Evolutionary conservation across 2,329 filamentous ascomycete genomes (phyloP), one percentile per base, ranked within the genome.

Genomic region (Botrytis fragariae): DNA sequence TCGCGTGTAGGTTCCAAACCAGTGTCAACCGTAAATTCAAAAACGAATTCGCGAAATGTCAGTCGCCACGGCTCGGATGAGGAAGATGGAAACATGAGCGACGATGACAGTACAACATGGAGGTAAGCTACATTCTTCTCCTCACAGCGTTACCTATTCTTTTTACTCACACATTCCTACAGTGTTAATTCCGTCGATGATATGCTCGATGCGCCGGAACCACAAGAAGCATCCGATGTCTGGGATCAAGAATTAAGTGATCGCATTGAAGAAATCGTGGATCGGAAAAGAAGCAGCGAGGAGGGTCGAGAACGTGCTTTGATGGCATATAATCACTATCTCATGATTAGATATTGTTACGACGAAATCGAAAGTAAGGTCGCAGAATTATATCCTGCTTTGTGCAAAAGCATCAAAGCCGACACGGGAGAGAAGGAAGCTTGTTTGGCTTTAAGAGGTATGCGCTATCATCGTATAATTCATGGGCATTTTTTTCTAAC

Each of bases 231-330:
- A 32, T 44, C 42, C 25, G 54, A 32, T 16, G 25, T 39, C 35
- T 91, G 89, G 89, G 85, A 87, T 71, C 81, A 86, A 59, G 87
- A 89, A 74, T 83, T 93, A 39, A 81, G 82, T 42, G 86, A 88
- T 75, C 86, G 87, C 62, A 87, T 92, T 70, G 86, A 90, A 71
- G 87, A 91, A 77, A 88, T 93, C 59, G 84, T 89, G 72, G 89
- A 93, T 77, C 87, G 90, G 76, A 93, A 93, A 84, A 87, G 90
- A 76, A 91, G 88, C 80, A 91, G 87, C 75, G 86, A 86, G 18
- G 86, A 90, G 73, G 89, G 90, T 42, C 86, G 91, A 72, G 90
- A 92, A 78, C 85, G 88, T 63, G 85, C 85, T 54, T 83, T 92
- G 70, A 83, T 84, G 51, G 83, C 84, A 9, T 92, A 90, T 80